These are phyloP conservation scores for Magnusiomyces ingens DNA, from an alignment of 1,139 yeast species.

Conservation along the genomic window DNA sequence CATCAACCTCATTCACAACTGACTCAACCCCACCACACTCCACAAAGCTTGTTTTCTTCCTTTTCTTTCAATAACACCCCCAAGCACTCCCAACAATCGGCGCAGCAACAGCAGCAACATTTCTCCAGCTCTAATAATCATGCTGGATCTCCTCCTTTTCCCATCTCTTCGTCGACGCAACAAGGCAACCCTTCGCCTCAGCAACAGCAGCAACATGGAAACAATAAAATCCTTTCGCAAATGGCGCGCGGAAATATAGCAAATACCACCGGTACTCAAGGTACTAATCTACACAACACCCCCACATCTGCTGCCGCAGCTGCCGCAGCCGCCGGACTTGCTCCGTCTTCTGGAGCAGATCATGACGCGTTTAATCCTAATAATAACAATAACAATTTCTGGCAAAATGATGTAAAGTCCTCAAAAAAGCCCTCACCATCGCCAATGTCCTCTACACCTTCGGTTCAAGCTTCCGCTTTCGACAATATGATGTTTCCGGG, in stretches of 20 bases:
- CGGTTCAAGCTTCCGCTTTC: conserved; percentile 5
- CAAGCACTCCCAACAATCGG: not conserved
- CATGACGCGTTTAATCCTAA: not conserved
- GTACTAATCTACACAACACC: not conserved
- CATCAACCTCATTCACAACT: conserved; percentile 5
- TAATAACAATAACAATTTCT: conserved; percentile 16
- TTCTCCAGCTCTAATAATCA: not conserved
- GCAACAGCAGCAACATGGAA: not conserved
- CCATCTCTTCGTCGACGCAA: too few species aligned
- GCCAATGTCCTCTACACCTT: conserved; percentile 9
- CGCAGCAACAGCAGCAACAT: not conserved
- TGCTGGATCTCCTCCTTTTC: not conserved
- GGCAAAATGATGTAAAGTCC: conserved; percentile 12
- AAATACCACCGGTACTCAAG: not conserved
- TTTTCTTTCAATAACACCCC: not conserved
- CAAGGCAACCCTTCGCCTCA: not conserved
- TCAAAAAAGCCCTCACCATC: conserved; percentile 12
- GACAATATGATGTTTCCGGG: not conserved
- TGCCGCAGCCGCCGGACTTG: not conserved
- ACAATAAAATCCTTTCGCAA: conserved; percentile 1
- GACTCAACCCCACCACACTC: too few species aligned
- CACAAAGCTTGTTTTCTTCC: conserved; percentile 6
- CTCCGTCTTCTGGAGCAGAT: not conserved
- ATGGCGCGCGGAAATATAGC: conserved; percentile 4
- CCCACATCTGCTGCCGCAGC: not conserved